phyloP scores from a whole-genome alignment of 1,284 basidiomycete species.

The Xerocomus nothofagi region DNA sequence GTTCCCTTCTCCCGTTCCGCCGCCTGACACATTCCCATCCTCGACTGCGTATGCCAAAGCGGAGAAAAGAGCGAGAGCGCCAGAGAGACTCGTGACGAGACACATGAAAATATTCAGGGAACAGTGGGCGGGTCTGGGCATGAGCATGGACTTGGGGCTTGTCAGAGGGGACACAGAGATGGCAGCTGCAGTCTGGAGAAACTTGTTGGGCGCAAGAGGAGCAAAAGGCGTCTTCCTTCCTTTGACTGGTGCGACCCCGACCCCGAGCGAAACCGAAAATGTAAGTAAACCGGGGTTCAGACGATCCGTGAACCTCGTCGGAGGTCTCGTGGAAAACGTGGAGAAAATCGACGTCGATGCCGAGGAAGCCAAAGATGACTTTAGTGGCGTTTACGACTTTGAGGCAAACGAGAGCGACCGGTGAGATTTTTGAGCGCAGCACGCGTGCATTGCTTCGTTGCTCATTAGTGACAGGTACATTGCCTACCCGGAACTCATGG shows the following conservation, averaged over 20 bases:
- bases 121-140: constrained; percentile 86
- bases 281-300: constrained; percentile 39
- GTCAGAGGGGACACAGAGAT: constrained; percentile 76
- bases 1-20: constrained; percentile 41
- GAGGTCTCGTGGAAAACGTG: constrained; percentile 58
- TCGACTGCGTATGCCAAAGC: constrained; percentile 27
- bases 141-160: constrained; percentile 83
- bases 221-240: constrained; percentile 60
- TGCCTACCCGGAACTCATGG: constrained; percentile 76
- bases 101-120: constrained; percentile 94
- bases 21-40: constrained; percentile 24
- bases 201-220: constrained; percentile 80
- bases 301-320: constrained; percentile 65
- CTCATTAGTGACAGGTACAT: constrained; percentile 56
- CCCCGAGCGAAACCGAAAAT: not conserved
- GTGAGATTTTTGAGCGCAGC: constrained; percentile 15
- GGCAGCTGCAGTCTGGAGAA: constrained; percentile 90
- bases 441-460: not conserved
- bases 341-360: constrained; percentile 54
- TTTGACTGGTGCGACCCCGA: constrained; percentile 1
- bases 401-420: constrained; percentile 47
- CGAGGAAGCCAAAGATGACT: constrained; percentile 63
- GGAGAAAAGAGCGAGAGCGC: constrained; percentile 51
- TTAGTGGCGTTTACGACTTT: constrained; percentile 74
- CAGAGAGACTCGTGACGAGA: constrained; percentile 79